Evolutionary conservation across 768 basidiomycete genomes (phyloP), one percentile per base, ranked within the genome.

Genomic region (Auricularia heimuer): DNA sequence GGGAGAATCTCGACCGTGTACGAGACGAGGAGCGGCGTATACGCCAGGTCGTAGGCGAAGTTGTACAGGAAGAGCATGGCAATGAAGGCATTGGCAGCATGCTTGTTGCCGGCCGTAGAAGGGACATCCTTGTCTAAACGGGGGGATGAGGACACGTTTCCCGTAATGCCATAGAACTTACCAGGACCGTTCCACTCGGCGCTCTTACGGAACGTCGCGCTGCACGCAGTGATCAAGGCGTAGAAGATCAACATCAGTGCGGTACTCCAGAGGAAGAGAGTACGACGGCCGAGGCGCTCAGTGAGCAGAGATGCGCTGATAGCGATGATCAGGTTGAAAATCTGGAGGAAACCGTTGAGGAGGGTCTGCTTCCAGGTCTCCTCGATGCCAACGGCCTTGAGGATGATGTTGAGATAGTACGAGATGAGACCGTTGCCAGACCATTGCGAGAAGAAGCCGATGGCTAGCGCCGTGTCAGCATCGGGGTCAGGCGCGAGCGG

Each of bases 1-100:
- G 92, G 92, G 63, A 94, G 77, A 75, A 95, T 94, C 75, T 96
- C 94, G 68, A 94, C 82, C 54, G 91, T 90, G 78, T 94, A 94
- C 0, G 88, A 84, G 64, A 93, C 87, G 69, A 92, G 87, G 66
- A 94, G 86, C 8, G 93, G 92, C 3, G 89, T 86, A 79, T 92
- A 93, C 14, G 90, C 90, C 54, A 94, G 71, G 71, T 92, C 89
- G 72, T 92, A 93, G 62, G 82, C 78, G 8, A 85, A 85, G 72
- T 89, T 90, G 78, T 84, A 92, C 65, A 92, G 73, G 83, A 92
- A 92, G 75, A 92, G 89, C 78, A 91, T 88, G 2, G 83, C 89
- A 65, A 94, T 87, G 75, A 91, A 84, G 24, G 88, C 81, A 69
- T 90, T 84, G 4, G 68, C 73, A 18, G 71, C 70, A 12, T 67